Conservation (phyloP, 805 yeast genomes). For the Metschnikowia lachancei region DNA sequence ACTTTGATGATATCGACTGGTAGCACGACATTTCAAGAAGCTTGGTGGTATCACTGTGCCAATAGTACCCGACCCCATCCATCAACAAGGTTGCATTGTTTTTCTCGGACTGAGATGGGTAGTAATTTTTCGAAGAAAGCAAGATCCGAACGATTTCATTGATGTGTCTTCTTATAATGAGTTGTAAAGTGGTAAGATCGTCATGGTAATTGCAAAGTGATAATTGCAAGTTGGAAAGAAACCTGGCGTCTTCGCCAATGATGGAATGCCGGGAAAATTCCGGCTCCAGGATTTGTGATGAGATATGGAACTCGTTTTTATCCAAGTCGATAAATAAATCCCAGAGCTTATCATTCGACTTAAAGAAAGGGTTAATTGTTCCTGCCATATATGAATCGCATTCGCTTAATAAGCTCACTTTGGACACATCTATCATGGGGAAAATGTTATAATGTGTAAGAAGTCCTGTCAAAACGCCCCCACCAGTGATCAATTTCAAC, state of each 20-base stretch:
- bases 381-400: constrained; percentile 54
- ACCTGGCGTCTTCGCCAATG: constrained; percentile 45
- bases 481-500: constrained; percentile 41
- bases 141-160: constrained; percentile 42
- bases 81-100: constrained; percentile 27
- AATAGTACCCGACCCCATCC: constrained; percentile 44
- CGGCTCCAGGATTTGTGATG: constrained; percentile 22
- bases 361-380: constrained; percentile 64
- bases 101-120: constrained; percentile 19
- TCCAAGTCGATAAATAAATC: constrained; percentile 64
- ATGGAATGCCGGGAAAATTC: constrained; percentile 34
- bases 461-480: constrained; percentile 42
- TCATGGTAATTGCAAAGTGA: constrained; percentile 46
- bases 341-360: constrained; percentile 53
- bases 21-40: constrained; percentile 42
- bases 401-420: constrained; percentile 47
- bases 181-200: constrained; percentile 45
- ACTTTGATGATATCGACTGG: constrained; percentile 36
- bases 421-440: constrained; percentile 63
- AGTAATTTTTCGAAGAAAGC: constrained; percentile 38
- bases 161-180: constrained; percentile 43
- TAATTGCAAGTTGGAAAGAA: constrained; percentile 41
- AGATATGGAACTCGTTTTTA: constrained; percentile 38
- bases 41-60: constrained; percentile 43
- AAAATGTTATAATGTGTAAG: constrained; percentile 41